phyloP scores from a whole-genome alignment of 2,329 filamentous ascomycete genomes.

The Fusarium sulawesiense region DNA sequence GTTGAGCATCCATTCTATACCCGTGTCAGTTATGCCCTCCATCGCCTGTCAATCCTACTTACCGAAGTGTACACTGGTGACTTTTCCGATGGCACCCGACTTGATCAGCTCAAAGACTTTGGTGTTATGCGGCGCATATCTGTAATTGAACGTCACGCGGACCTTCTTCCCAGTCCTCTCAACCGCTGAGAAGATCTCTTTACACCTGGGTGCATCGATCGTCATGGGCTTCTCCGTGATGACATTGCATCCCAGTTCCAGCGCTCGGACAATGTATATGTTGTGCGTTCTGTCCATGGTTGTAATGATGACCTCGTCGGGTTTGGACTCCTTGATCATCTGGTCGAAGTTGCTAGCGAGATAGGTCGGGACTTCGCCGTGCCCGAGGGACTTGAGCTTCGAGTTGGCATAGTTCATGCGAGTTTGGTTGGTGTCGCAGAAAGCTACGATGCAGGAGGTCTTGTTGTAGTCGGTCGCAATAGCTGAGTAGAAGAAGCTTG shows the following conservation, averaged over 20 bases:
- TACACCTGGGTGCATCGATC: constrained; percentile 66
- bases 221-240: constrained; percentile 76
- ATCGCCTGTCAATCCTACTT: background rate
- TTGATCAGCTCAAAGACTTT: constrained; percentile 66
- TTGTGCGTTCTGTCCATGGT: constrained; percentile 73
- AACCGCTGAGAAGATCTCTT: constrained; percentile 57
- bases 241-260: constrained; percentile 69
- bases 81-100: constrained; percentile 65
- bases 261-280: constrained; percentile 68
- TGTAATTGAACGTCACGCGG: constrained; percentile 72
- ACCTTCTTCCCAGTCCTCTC: constrained; percentile 55
- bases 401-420: constrained; percentile 68
- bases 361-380: constrained; percentile 64
- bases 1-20: constrained; percentile 69
- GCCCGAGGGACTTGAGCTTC: constrained; percentile 59
- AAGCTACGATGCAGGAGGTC: constrained; percentile 64
- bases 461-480: constrained; percentile 64
- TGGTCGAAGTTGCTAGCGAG: constrained; percentile 65
- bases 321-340: constrained; percentile 67
- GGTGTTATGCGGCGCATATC: constrained; percentile 74
- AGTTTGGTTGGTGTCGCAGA: constrained; percentile 71
- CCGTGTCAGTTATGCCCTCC: background rate
- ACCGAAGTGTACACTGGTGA: constrained; percentile 67
- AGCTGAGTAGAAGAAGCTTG: constrained; percentile 70
- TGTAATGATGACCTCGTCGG: constrained; percentile 71